Evolutionary conservation across 768 basidiomycete species (phyloP), one percentile per base, ranked within the genome.

Genomic region (Podaxis pistillaris): DNA sequence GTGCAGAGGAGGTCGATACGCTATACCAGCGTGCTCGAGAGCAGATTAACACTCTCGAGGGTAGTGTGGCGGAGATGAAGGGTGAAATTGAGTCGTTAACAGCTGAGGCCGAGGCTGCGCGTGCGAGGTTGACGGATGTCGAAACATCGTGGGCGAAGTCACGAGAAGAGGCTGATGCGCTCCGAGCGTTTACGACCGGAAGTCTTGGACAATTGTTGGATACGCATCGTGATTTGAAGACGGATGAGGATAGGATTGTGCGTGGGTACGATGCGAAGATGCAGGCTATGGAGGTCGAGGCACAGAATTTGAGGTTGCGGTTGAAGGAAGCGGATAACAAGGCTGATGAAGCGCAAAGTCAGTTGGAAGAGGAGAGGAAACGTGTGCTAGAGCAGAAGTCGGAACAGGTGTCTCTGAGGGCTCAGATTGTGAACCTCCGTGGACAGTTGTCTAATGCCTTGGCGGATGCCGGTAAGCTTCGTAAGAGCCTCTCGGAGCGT

Each of bases 81-180:
- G 84, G 86, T 13, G 96, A 98, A 63, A 76, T 97, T 19, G 94
- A 96, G 72, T 76, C 86, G 2, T 83, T 87, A 63, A 83, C 82
- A 1, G 78, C 83, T 2, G 96, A 97, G 72, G 84, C 86, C 15
- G 93, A 96, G 64, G 74, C 85, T 8, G 80, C 88, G 5, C 83
- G 85, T 50, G 75, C 80, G 9, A 81, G 89, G 59, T 75, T 96
- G 47, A 78, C 83, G 26, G 93, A 96, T 58, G 87, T 89, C 47
- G 96, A 97, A 76, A 94, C 91, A 70, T 86, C 90, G 8, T 97
- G 94, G 89, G 85, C 91, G 26, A 91, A 94, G 73, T 93, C 94
- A 47, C 86, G 94, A 13, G 91, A 96, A 75, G 94, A 98, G 78
- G 93, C 94, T 2, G 96, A 97, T 72, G 86, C 90, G 1, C 87